Conservation (phyloP, 2,329 filamentous ascomycete genomes). For the Pseudofabraea citricarpa region DNA sequence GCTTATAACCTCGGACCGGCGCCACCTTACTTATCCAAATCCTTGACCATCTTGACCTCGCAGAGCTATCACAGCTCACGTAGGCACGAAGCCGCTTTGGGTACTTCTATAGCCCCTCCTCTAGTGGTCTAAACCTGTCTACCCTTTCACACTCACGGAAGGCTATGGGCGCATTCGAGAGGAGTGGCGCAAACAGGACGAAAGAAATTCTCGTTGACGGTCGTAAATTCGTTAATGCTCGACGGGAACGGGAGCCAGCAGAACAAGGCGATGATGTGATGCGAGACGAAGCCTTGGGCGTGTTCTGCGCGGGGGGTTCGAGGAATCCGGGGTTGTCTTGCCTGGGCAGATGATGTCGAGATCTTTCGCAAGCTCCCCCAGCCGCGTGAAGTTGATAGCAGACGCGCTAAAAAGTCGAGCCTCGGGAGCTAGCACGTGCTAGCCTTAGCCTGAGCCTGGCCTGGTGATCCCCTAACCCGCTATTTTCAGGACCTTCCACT, state of each 20-base stretch:
- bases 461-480: neutral
- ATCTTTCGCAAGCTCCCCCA: conserved; percentile 5
- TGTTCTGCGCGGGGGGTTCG: too few relatives aligned
- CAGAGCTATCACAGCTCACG: neutral
- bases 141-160: too few relatives aligned
- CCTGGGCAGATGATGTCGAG: neutral
- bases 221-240: too few relatives aligned
- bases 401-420: neutral
- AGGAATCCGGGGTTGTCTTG: too few relatives aligned
- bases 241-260: too few relatives aligned
- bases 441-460: neutral
- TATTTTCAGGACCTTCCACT: conserved; percentile 3
- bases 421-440: conserved; percentile 6
- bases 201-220: neutral
- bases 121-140: too few relatives aligned
- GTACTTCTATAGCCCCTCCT: too few relatives aligned
- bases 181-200: conserved; percentile 4
- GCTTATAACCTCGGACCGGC: too few relatives aligned
- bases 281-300: too few relatives aligned
- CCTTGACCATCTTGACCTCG: conserved; percentile 62
- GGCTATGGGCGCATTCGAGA: conserved; percentile 16
- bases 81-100: neutral
- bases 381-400: conserved; percentile 13
- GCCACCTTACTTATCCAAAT: conserved; percentile 80
- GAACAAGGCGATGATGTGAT: too few relatives aligned